Evolutionary conservation across 441 rosid species (phyloP).

Genomic region (Omphalea diandra): DNA sequence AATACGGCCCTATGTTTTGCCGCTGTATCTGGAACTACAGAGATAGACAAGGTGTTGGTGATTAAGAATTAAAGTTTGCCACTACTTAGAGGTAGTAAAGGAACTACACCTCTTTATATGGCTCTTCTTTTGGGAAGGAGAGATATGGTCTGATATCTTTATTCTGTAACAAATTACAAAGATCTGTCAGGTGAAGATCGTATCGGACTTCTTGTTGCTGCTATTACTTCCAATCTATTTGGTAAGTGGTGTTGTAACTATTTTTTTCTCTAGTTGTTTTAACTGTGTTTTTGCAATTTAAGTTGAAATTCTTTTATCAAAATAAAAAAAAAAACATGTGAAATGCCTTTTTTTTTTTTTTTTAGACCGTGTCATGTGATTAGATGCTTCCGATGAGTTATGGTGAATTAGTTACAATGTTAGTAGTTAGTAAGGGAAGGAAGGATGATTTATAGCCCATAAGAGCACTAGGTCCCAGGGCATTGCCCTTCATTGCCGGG

Average conservation of each 20-base stretch:
- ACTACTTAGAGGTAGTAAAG: constrained; percentile 28
- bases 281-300: not conserved
- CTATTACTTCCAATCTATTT: constrained; percentile 33
- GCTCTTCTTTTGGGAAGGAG: constrained; percentile 42
- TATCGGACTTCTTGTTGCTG: constrained; percentile 33
- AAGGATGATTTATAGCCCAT: too few relatives aligned
- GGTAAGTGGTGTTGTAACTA: constrained; percentile 22
- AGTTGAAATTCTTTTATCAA: too few relatives aligned
- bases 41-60: constrained; percentile 39
- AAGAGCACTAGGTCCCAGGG: too few relatives aligned
- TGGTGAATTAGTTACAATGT: too few relatives aligned
- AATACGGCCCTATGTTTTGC: constrained; percentile 46
- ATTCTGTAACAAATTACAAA: constrained; percentile 27
- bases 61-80: constrained; percentile 32
- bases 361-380: too few relatives aligned
- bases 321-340: too few relatives aligned
- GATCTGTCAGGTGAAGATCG: constrained; percentile 37
- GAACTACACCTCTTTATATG: constrained; percentile 38
- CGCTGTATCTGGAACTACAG: constrained; percentile 39
- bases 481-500: too few relatives aligned
- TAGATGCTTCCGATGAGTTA: too few relatives aligned
- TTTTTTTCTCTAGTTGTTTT: not conserved
- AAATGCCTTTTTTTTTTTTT: too few relatives aligned
- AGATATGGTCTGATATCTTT: constrained; percentile 47
- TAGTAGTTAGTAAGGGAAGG: too few relatives aligned